Base-by-base conservation (phyloP, 208 protist genomes). In the Perkinsela sp. region DNA sequence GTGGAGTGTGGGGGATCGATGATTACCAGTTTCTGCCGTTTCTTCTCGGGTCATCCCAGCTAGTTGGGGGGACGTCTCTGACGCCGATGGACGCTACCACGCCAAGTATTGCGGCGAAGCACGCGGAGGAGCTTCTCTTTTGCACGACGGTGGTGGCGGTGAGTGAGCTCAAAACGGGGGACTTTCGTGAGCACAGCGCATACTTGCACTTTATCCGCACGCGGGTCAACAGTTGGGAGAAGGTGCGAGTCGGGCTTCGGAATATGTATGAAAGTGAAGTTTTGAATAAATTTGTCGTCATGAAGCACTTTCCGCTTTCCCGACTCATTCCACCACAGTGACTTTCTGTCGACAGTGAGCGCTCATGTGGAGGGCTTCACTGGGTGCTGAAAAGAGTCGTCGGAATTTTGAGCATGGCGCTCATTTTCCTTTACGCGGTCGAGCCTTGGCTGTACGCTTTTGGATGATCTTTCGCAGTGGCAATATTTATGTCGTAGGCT, bases 21-120 rank as follows among this genome's bases (percentile, higher is more conserved):
- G 96, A 99, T 75, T 98, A 96, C 72, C 93, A 98, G 69, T 95
- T 97, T 76, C 72, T 99, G n/a, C 89, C 92, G 0, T 99, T 96
- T 74, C 73, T 97, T 0, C 96, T 90, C 31, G 96, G 96, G 1
- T 78, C 88, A 22, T 72, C 93, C 15, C 96, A 99, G 84, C 81
- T 98, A 0, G 81, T 90, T 22, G 81, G 80, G 30, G 75, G 78
- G 30, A 75, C 83, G 29, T 32, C 71, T 16, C 76, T 86, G 29
- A 48, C 70, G 32, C 65, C 69, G 32, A 28, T 31, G n/a, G 48
- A 31, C 1, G 69, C 30, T 6, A 71, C 32, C 30, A 2, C 0
- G 1, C 15, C 30, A 32, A 1, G 29, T 22, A 30, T 30, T 30
- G 66, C 31, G 65, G 31, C 32, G 0, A 31, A 57, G 28, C 66